Conservation (phyloP, 768 basidiomycete genomes). For the Boletus patriciae region DNA sequence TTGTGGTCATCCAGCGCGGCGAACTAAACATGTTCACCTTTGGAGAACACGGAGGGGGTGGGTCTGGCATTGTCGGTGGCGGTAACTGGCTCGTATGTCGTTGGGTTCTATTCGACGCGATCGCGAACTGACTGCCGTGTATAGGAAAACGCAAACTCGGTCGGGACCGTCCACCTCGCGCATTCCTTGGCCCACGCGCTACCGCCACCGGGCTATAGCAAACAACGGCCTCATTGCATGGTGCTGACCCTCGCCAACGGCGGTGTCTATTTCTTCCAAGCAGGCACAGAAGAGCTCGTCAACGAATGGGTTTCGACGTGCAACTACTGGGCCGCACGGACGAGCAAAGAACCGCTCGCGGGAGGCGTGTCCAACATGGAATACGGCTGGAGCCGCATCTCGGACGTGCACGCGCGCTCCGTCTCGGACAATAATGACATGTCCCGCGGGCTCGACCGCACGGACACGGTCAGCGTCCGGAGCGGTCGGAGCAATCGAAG, state of each 20-base stretch:
- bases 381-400: conserved; percentile 91
- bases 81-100: conserved; percentile 95
- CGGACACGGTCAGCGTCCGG: conserved; percentile 70
- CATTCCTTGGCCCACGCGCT: conserved; percentile 87
- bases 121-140: conserved; percentile 5
- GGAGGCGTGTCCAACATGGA: conserved; percentile 99
- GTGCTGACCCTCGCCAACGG: conserved; percentile 86
- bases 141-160: conserved; percentile 82
- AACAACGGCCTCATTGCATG: conserved; percentile 92
- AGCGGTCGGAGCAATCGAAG: conserved; percentile 75
- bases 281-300: conserved; percentile 97
- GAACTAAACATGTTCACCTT: conserved; percentile 96
- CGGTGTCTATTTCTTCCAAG: conserved; percentile 97
- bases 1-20: conserved; percentile 94
- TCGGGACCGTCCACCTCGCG: conserved; percentile 80
- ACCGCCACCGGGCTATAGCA: conserved; percentile 89
- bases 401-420: conserved; percentile 55
- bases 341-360: conserved; percentile 90
- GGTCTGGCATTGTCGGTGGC: conserved; percentile 75
- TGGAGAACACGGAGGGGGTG: conserved; percentile 68
- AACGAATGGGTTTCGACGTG: conserved; percentile 99
- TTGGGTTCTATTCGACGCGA: not conserved
- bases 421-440: conserved; percentile 59
- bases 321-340: conserved; percentile 98
- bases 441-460: conserved; percentile 45